Base-by-base conservation (phyloP, 371 early-diverging fungal genomes). In the Mucor mucedo region DNA sequence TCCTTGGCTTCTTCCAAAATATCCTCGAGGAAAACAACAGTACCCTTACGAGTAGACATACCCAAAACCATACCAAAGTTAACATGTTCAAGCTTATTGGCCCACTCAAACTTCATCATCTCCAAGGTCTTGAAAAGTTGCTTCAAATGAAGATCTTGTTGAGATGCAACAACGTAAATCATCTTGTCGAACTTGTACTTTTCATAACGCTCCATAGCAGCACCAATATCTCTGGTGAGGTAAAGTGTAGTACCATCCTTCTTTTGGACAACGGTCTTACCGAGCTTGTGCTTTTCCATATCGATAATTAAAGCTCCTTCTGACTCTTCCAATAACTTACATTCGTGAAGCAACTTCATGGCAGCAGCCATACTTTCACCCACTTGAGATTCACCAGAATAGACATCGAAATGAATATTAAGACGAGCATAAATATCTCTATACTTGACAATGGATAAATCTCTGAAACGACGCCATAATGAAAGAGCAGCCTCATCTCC, bases 11-110 rank as follows among this genome's bases (percentile, higher is more conserved):
- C 88, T 56, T 94, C 87, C 41, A 99, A 86, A 68, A 99, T 97
- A 63, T 99, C 99, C 65, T 98, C 95, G 66, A 99, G 84, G 87
- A 99, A 99, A 16, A 99, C 96, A 16, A 94, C 99, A 11, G 91
- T 96, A 58, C 99, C 99, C 78, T 92, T 95, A 70, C 99, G 93
- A 32, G 99, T 99, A 55, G 93, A 94, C 99, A 99, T 99, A 76
- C 95, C 95, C 66, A 90, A 87, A 48, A 99, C 98, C 90, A 99
- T 83, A 62, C 99, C 99, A 81, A 95, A 99, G 82, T 91, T 92
- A 71, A 99, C 87, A 82, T 99, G 99, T 58, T 91, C 85, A 69
- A 95, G 89, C 55, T 83, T 84, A 52, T 86, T 82, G 60, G 91
- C 89, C 87, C 92, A 95, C 0, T 92, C 88, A 63, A 91, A 84